Base-by-base conservation (phyloP, 176 grass and related monocot genomes). In the Musa schizocarpa region DNA sequence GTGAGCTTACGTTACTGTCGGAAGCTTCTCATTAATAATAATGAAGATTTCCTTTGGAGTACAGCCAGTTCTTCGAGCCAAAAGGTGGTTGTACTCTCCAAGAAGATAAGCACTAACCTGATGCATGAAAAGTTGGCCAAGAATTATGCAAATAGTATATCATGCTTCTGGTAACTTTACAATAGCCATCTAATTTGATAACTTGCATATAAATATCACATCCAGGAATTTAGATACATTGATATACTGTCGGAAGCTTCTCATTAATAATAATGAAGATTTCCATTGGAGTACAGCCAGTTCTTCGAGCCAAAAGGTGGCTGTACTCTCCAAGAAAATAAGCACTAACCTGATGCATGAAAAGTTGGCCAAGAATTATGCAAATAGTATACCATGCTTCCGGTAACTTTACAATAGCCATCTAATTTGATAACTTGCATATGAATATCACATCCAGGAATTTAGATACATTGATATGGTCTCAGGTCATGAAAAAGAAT, bases 261-360 rank as follows among this genome's bases (percentile, higher is more conserved):
- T 99, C 90, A 65, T 87, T 99, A 83, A 99, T 88, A 86, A 94
- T 83, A 79, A 81, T 53, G 78, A 99, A 99, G 63, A 99, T 84
- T 76, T 99, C 95, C 82, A 91, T 99, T 62, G 90, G 95, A 65
- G 84, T 94, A 85, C 95, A 94, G 61, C 95, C 84, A 80, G 90
- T 88, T 82, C 90, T 87, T 78, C 71, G 84, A 73, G 84, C 84
- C 88, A 99, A 94, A 87, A 94, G 88, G 81, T 99, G 95, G 79
- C 95, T 89, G 77, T 94, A 99, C 82, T 99, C 95, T 77, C 95
- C 95, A 83, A 99, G 86, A 87, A 99, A 86, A 87, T 99, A 99
- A 57, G 90, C 88, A 83, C 95, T 93, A 22, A 99, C 86, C 95
- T 99, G 78, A 78, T 87, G 73, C 23, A 63, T 81, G 49, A 9